A percentile compares a stretch with the other conserved stretches of the same genome.
Conservation (phyloP, 31 red algal species). For the Bonnemaisonia californica region DNA sequence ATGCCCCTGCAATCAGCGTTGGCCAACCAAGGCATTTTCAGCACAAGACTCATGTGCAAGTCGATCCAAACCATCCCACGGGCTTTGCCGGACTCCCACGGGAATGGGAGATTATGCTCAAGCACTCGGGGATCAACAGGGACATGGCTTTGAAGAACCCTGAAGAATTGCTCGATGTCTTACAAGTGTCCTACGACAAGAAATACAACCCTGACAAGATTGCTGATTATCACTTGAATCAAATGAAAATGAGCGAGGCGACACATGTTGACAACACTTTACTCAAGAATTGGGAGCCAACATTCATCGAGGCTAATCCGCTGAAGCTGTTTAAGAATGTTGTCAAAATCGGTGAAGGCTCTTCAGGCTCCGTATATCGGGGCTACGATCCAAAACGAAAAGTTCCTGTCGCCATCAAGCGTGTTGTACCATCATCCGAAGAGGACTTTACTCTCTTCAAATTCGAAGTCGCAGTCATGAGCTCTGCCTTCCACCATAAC, state of each 20-base stretch:
- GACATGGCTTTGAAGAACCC: constrained; percentile 81
- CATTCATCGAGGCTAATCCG: constrained; percentile 75
- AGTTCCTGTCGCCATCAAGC: constrained; percentile 84
- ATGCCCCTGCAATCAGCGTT: constrained; percentile 51
- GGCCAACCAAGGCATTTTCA: constrained; percentile 78
- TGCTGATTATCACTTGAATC: constrained; percentile 54
- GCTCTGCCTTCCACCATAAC: constrained; percentile 85
- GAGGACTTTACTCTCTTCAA: constrained; percentile 81
- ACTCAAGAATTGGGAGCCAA: constrained; percentile 73
- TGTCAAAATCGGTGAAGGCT: constrained; percentile 91
- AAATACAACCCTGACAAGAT: constrained; percentile 44
- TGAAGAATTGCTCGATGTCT: constrained; percentile 81
- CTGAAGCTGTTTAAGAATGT: constrained; percentile 75
- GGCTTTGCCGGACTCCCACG: constrained; percentile 92
- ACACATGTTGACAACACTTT: constrained; percentile 53
- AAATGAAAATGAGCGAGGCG: constrained; percentile 72
- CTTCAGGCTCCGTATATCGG: constrained; percentile 84
- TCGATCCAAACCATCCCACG: constrained; percentile 62
- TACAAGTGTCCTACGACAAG: constrained; percentile 78
- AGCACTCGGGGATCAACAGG: constrained; percentile 84
- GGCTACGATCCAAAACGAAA: constrained; percentile 57
- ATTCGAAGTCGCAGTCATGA: constrained; percentile 91
- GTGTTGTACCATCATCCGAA: constrained; percentile 63
- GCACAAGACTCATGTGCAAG: constrained; percentile 90
- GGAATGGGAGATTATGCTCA: constrained; percentile 91